Conservation (phyloP, 2,329 filamentous ascomycete species). For the Penicillium janthinellum region DNA sequence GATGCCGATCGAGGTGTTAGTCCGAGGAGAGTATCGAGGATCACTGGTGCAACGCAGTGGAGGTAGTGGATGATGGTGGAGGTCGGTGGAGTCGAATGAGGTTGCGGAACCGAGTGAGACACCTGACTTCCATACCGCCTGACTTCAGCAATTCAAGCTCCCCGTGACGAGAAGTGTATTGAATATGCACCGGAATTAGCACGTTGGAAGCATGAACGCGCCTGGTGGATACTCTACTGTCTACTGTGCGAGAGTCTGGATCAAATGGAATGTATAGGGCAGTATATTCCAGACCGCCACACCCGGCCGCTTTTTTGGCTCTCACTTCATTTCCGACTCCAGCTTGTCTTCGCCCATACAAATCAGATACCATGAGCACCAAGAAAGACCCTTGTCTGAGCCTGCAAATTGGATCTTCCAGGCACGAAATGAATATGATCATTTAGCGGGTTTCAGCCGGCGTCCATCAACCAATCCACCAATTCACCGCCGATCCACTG, state of each 20-base stretch:
- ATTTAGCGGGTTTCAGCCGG: conserved; percentile 20
- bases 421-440: conserved; percentile 3
- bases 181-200: too few relatives aligned
- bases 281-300: conserved; percentile 4
- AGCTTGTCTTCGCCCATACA: not conserved
- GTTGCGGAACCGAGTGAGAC: conserved; percentile 2
- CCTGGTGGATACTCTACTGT: not conserved
- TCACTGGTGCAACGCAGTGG: conserved; percentile 1
- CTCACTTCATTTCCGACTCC: not conserved
- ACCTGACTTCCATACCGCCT: not conserved
- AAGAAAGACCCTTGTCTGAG: not conserved
- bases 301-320: not conserved
- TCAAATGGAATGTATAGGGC: not conserved
- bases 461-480: conserved; percentile 10
- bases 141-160: not conserved
- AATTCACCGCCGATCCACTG: conserved; percentile 23
- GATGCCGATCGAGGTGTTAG: conserved; percentile 14
- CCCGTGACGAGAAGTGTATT: not conserved
- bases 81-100: not conserved
- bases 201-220: too few relatives aligned
- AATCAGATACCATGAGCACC: not conserved
- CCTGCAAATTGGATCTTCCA: not conserved
- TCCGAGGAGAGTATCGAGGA: not conserved
- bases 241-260: not conserved
- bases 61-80: not conserved